Evolutionary conservation across 345 rosid species (phyloP), one percentile per base, ranked within the genome.

Genomic region (Melaleuca alternifolia): DNA sequence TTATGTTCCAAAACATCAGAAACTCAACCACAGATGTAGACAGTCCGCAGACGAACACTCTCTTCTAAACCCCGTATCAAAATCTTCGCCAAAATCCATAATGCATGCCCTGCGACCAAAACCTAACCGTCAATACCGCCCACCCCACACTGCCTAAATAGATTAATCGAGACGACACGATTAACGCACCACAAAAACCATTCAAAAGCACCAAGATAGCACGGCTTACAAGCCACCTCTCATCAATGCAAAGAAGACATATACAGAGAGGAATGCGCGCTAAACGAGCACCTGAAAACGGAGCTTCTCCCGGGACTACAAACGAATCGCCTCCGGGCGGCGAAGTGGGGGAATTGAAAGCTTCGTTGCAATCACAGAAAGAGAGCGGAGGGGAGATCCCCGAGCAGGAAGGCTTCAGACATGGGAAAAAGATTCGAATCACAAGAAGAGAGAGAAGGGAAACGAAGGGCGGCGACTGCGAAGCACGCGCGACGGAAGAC

Each of bases 231-330:
- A 85, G 87, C 87, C 33, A 18, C 84, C 54, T 21, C 81, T 71
- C 59, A 51, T 57, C 30, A 88, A 33, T 48, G 21, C 33, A 54
- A 56, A 41, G 50, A 10, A 56, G 18, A 71, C 6, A 71, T 1
- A 71, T 37, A 18, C 18, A 54, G 52, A n/a, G 16, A 30, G 33
- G 44, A 71, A 51, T 21, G 81, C 15, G 84, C 71, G 62, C 85
- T 75, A 11, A 75, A 48, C 46, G 56, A 85, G 83, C 89, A 90
- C 90, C 89, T 87, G 84, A 83, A 83, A 89, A 92, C 87, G 89
- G 85, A 83, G 88, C 46, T 41, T 75, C 37, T 65, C 77, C 23
- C 1, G 82, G 87, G 30, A 14, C 46, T 51, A 83, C n/a, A 62
- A 86, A 85, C 86, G 87, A 61, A 51, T 81, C 87, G 86, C 83